A percentile compares a stretch with the other conserved stretches of the same genome.
Conservation (phyloP, 2,329 filamentous ascomycete species). For the Trichoderma sp. region DNA sequence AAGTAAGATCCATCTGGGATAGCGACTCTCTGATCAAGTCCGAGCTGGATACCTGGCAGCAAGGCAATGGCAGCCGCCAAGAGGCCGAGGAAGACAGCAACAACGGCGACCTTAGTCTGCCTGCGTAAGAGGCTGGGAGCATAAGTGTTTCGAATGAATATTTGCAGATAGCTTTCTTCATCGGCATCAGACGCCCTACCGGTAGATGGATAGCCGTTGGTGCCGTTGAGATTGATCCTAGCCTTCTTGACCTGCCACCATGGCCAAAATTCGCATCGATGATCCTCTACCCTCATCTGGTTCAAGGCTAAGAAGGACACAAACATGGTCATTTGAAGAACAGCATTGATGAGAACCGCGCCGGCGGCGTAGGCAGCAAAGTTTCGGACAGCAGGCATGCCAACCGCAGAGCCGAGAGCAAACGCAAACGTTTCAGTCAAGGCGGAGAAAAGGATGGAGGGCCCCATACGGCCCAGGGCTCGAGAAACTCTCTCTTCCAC, state of each 20-base stretch:
- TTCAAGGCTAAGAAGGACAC: slow-evolving; percentile 89
- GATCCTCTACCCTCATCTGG: slow-evolving; percentile 85
- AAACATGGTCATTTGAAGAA: slow-evolving; percentile 98
- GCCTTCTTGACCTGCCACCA: slow-evolving; percentile 81
- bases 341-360: slow-evolving; percentile 93
- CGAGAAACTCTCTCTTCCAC: slow-evolving; percentile 85
- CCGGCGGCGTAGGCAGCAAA: slow-evolving; percentile 96
- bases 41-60: slow-evolving; percentile 81
- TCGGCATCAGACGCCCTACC: slow-evolving; percentile 70
- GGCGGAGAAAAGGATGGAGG: slow-evolving; percentile 94
- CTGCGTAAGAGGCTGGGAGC: slow-evolving; percentile 80
- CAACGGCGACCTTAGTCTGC: slow-evolving; percentile 75
- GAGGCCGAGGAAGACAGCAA: slow-evolving; percentile 82
- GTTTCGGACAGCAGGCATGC: slow-evolving; percentile 97
- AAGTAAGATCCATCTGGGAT: slow-evolving; percentile 93
- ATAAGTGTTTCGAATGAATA: slow-evolving; percentile 88
- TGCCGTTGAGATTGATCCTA: slow-evolving; percentile 63
- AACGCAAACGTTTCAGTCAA: slow-evolving; percentile 93
- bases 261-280: slow-evolving; percentile 88
- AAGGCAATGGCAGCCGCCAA: slow-evolving; percentile 85
- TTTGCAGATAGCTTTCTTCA: slow-evolving; percentile 81
- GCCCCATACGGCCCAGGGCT: slow-evolving; percentile 93
- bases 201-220: slow-evolving; percentile 60
- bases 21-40: slow-evolving; percentile 91
- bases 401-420: slow-evolving; percentile 87